Evolutionary conservation across 306 rosid species (phyloP).

Genomic region (Lablab purpureus): DNA sequence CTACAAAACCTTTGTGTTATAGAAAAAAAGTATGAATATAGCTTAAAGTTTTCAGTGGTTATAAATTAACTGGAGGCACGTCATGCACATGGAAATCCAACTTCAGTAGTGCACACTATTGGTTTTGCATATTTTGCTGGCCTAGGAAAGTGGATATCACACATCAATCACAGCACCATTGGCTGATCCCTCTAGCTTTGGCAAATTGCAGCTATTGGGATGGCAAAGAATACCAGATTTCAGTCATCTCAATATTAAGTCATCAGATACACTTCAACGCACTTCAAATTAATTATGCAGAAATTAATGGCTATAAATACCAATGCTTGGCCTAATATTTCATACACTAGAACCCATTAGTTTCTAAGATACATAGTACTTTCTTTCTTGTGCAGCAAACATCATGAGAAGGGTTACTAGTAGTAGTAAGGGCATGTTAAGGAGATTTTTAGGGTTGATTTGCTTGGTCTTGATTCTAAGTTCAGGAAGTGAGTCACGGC

Average conservation of each 20-base stretch:
- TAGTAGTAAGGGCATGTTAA: conserved; percentile 4
- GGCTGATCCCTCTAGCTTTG: not conserved
- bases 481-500: conserved; percentile 50
- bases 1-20: not conserved
- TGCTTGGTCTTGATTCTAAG: conserved; percentile 44
- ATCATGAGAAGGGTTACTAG: not conserved
- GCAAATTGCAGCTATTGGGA: conserved; percentile 38
- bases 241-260: not conserved
- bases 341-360: conserved; percentile 12
- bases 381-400: not conserved
- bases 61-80: not conserved
- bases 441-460: conserved; percentile 25
- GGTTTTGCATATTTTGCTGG: conserved; percentile 7
- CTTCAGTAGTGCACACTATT: conserved; percentile 4
- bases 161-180: conserved; percentile 40
- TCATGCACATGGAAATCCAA: conserved; percentile 12
- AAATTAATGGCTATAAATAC: conserved; percentile 38
- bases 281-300: not conserved
- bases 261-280: conserved; percentile 46
- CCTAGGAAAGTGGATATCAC: conserved; percentile 48
- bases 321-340: conserved; percentile 25
- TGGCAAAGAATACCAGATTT: not conserved
- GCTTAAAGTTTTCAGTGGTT: not conserved
- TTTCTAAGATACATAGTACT: not conserved
- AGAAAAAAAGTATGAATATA: not conserved